Evolutionary conservation across 148 eudicot species (phyloP).

Genomic region (Amaranthus hypochondriacus): DNA sequence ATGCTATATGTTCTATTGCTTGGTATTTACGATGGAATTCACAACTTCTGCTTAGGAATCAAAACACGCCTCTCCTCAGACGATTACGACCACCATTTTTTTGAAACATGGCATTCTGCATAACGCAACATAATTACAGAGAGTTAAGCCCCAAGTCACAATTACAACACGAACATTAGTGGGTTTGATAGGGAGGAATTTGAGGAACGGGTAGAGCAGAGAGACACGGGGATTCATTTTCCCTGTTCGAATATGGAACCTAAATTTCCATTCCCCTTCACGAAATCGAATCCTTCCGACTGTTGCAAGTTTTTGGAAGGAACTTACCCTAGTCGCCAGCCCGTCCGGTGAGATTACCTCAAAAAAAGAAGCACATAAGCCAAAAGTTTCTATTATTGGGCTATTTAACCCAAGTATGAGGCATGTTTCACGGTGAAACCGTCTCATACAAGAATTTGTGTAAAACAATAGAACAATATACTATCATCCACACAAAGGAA

Average conservation of each 20-base stretch:
- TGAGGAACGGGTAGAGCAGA: background rate
- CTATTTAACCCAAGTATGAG: too few species aligned
- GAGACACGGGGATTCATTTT: background rate
- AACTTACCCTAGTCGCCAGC: background rate
- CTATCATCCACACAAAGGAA: background rate
- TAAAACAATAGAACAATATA: background rate
- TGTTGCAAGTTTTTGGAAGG: background rate
- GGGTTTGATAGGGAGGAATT: background rate
- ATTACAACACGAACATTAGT: background rate
- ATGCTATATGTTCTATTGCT: background rate
- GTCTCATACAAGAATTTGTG: background rate
- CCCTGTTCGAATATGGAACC: background rate
- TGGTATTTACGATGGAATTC: conserved; percentile 16
- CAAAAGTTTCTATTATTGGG: too few species aligned
- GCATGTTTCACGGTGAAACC: too few species aligned
- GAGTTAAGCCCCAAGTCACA: background rate
- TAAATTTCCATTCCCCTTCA: background rate
- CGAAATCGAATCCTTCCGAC: background rate
- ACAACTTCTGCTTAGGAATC: conserved; percentile 1
- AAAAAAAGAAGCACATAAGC: too few species aligned
- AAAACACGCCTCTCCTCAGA: conserved; percentile 5
- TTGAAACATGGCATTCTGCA: conserved; percentile 24
- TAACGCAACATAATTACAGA: conserved; percentile 2
- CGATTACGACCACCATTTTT: background rate
- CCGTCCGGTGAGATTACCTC: too few species aligned